phyloP scores from a whole-genome alignment of 1,139 yeast genomes.

The Geotrichum fermentans region DNA sequence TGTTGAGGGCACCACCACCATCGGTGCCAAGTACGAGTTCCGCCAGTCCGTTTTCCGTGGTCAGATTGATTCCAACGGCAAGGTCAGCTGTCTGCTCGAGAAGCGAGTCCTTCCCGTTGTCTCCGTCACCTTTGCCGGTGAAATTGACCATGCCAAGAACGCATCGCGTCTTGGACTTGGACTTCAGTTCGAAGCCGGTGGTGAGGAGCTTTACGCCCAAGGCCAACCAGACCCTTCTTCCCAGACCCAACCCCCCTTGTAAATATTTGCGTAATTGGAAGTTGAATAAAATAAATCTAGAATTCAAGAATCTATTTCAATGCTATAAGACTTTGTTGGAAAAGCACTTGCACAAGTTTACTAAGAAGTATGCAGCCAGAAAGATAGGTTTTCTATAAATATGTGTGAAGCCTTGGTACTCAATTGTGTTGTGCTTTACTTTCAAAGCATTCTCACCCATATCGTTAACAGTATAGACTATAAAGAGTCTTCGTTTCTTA shows the following conservation, averaged over 20 bases:
- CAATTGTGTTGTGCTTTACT: not conserved
- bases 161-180: constrained; percentile 88
- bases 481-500: too few species aligned
- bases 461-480: too few species aligned
- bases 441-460: too few species aligned
- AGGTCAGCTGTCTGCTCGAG: constrained; percentile 85
- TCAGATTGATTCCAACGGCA: constrained; percentile 86
- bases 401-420: not conserved
- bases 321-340: too few species aligned
- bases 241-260: constrained; percentile 36
- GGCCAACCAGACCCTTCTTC: constrained; percentile 28
- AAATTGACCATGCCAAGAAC: constrained; percentile 84
- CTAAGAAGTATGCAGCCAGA: too few species aligned
- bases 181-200: constrained; percentile 93
- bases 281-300: not conserved
- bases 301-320: not conserved
- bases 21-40: constrained; percentile 97
- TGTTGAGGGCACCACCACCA: constrained; percentile 84
- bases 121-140: constrained; percentile 86
- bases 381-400: not conserved
- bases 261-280: too few species aligned
- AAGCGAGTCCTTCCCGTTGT: constrained; percentile 91
- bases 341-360: too few species aligned
- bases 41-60: constrained; percentile 96
- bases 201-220: constrained; percentile 61